Evolutionary conservation across 1,284 basidiomycete genomes (phyloP).

Genomic region (Pseudozyma flocculosa): DNA sequence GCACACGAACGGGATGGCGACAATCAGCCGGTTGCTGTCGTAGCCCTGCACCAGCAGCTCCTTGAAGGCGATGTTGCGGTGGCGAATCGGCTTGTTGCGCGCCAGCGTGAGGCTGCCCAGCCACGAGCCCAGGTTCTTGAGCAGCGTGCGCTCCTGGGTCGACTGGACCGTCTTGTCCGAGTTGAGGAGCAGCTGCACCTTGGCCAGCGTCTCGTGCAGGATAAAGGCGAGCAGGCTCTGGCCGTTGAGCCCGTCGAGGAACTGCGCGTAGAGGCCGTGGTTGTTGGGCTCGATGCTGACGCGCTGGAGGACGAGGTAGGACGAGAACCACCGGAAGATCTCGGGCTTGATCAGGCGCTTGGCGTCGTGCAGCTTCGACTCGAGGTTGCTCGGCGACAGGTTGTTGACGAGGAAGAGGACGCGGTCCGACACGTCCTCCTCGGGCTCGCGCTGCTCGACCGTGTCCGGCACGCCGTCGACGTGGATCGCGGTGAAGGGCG

Average conservation of each 20-base stretch:
- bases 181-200: slow-evolving; percentile 84
- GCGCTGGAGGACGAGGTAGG: slow-evolving; percentile 94
- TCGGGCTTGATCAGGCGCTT: slow-evolving; percentile 43
- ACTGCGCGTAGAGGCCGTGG: slow-evolving; percentile 88
- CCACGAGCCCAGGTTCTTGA: slow-evolving; percentile 96
- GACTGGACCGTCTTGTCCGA: slow-evolving; percentile 85
- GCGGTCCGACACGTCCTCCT: slow-evolving; percentile 85
- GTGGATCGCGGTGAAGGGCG: slow-evolving; percentile 60
- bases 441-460: slow-evolving; percentile 63
- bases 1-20: slow-evolving; percentile 97
- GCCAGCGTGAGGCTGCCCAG: slow-evolving; percentile 90
- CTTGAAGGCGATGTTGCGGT: slow-evolving; percentile 93
- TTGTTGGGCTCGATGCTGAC: slow-evolving; percentile 97
- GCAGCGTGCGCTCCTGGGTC: slow-evolving; percentile 74
- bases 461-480: slow-evolving; percentile 58
- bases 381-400: slow-evolving; percentile 89
- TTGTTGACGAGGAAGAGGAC: slow-evolving; percentile 99
- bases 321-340: slow-evolving; percentile 80
- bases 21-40: slow-evolving; percentile 84
- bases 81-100: slow-evolving; percentile 84
- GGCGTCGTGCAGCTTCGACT: slow-evolving; percentile 63
- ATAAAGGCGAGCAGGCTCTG: slow-evolving; percentile 63
- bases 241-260: slow-evolving; percentile 73
- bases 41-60: slow-evolving; percentile 93
- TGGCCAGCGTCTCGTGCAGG: slow-evolving; percentile 80